Evolutionary conservation across 352 stramenopile species (phyloP).

Genomic region (Pythium chondricola): DNA sequence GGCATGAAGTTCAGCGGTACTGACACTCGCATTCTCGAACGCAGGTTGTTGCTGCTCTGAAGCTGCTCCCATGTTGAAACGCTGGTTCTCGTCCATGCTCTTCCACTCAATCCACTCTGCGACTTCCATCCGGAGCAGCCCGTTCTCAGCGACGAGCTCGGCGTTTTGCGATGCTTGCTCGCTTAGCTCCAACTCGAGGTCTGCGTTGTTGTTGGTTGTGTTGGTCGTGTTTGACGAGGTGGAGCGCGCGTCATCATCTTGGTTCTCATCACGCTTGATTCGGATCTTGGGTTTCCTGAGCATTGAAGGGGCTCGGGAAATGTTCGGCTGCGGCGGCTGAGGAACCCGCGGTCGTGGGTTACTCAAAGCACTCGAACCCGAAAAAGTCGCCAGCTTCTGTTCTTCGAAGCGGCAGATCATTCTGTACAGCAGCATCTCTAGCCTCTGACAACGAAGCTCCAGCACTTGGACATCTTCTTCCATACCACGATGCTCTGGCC

Average conservation of each 20-base stretch:
- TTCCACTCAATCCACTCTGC: conserved; percentile 76
- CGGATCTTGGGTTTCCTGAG: conserved; percentile 43
- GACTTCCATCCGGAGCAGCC: conserved; percentile 57
- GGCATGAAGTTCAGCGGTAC: conserved; percentile 29
- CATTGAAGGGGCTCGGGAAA: conserved; percentile 19
- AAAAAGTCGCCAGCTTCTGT: conserved; percentile 65
- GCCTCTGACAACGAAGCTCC: conserved; percentile 51
- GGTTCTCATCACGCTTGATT: conserved; percentile 30
- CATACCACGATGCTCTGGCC: conserved; percentile 30
- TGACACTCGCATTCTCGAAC: not conserved
- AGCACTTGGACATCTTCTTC: conserved; percentile 33
- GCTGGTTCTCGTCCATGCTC: conserved; percentile 19
- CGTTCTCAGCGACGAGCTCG: conserved; percentile 63
- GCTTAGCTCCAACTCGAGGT: conserved; percentile 39
- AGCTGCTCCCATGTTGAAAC: conserved; percentile 3
- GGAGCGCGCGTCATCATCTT: conserved; percentile 31
- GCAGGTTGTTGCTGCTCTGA: not conserved
- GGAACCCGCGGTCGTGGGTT: conserved; percentile 9
- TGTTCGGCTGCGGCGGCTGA: conserved; percentile 5
- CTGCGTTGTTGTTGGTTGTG: conserved; percentile 20
- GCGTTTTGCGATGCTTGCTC: conserved; percentile 31
- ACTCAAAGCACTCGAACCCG: conserved; percentile 25
- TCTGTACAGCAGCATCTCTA: conserved; percentile 80
- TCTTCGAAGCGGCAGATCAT: conserved; percentile 86
- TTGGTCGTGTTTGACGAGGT: conserved; percentile 24